phyloP scores from a whole-genome alignment of 768 basidiomycete species.

The Russula sp. region DNA sequence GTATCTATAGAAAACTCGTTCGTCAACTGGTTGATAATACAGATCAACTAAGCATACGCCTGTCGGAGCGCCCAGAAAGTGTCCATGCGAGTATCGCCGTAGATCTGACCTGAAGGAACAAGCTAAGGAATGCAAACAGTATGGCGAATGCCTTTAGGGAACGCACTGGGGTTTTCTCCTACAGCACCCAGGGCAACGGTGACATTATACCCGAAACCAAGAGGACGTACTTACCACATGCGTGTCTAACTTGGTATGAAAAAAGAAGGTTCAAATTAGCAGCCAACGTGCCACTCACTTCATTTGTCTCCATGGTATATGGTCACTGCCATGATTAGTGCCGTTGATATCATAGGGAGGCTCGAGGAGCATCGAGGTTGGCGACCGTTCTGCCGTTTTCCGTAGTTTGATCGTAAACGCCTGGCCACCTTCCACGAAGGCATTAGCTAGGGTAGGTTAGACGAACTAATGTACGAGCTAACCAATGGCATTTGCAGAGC shows the following conservation, averaged over 20 bases:
- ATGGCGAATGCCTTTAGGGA: background rate
- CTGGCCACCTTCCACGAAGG: slow-evolving; percentile 51
- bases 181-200: slow-evolving; percentile 8
- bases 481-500: slow-evolving; percentile 41
- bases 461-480: background rate
- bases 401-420: slow-evolving; percentile 77
- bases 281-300: slow-evolving; percentile 42
- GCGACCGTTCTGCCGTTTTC: slow-evolving; percentile 60
- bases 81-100: slow-evolving; percentile 58
- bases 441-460: background rate
- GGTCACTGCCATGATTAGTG: slow-evolving; percentile 37
- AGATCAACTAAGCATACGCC: slow-evolving; percentile 33
- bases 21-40: slow-evolving; percentile 52
- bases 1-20: slow-evolving; percentile 37
- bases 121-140: background rate
- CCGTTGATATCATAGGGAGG: slow-evolving; percentile 58
- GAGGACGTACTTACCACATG: slow-evolving; percentile 39
- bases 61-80: slow-evolving; percentile 61
- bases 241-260: slow-evolving; percentile 42
- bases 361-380: slow-evolving; percentile 71
- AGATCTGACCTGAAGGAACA: slow-evolving; percentile 23
- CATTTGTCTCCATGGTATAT: slow-evolving; percentile 69
- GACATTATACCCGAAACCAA: background rate
- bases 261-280: background rate
- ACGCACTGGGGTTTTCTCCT: slow-evolving; percentile 54